Evolutionary conservation across 129 eudicot species (phyloP).

Genomic region (Flaveria bidentis): DNA sequence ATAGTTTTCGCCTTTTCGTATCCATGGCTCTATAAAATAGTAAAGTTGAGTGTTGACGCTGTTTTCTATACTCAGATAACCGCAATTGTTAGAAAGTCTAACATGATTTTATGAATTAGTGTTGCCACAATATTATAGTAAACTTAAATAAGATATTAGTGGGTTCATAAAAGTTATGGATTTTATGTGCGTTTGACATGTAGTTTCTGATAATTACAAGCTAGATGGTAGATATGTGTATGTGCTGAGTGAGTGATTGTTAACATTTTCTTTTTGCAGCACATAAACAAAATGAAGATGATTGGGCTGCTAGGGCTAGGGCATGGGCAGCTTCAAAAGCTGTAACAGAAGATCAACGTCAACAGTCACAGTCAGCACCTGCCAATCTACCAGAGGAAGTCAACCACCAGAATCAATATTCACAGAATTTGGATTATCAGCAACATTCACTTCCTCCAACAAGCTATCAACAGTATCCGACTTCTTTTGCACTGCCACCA

Average conservation of each 20-base stretch:
- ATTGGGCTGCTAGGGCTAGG: constrained; percentile 93
- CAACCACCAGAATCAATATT: constrained; percentile 52
- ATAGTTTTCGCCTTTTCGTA: background rate
- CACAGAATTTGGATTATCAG: constrained; percentile 53
- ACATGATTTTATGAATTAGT: background rate
- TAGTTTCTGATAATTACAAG: background rate
- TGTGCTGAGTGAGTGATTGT: constrained; percentile 14
- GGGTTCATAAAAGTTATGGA: background rate
- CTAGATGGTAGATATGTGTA: background rate
- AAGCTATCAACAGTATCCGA: constrained; percentile 57
- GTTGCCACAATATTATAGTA: background rate
- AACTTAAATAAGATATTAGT: background rate
- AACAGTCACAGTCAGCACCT: constrained; percentile 45
- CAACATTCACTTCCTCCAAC: constrained; percentile 49
- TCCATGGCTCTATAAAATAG: background rate
- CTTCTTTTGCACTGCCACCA: constrained; percentile 47
- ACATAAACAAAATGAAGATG: constrained; percentile 71
- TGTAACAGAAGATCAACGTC: constrained; percentile 64
- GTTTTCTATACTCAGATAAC: background rate
- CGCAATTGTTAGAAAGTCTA: background rate
- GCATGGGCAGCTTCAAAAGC: constrained; percentile 92
- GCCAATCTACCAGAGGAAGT: constrained; percentile 58
- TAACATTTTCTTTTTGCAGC: constrained; percentile 37
- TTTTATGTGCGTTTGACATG: background rate
- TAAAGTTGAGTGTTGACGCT: background rate